A percentile compares a stretch with the other conserved stretches of the same genome.
Evolutionary conservation across 345 rosid genomes (phyloP).

Genomic region (Pelargonium nanum): DNA sequence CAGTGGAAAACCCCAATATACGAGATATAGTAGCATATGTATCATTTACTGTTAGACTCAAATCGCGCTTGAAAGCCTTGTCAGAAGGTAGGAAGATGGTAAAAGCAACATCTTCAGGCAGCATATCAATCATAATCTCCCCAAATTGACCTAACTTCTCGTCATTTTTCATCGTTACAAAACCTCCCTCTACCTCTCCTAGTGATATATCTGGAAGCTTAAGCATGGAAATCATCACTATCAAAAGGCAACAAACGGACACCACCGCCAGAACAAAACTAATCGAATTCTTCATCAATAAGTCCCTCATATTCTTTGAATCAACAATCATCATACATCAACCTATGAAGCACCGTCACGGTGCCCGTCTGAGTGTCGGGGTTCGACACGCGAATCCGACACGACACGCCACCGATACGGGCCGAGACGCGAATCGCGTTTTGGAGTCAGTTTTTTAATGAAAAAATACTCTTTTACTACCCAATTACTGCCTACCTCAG

Average conservation of each 20-base stretch:
- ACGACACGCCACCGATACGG: no score
- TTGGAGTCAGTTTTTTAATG: no score
- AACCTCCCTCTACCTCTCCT: constrained; percentile 10
- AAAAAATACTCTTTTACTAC: no score
- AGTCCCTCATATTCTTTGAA: background rate
- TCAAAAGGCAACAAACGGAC: constrained; percentile 32
- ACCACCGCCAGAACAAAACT: constrained; percentile 31
- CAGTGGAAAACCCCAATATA: constrained; percentile 56
- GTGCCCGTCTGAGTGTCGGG: no score
- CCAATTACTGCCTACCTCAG: no score
- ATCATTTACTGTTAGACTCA: constrained; percentile 28
- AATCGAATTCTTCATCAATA: constrained; percentile 26
- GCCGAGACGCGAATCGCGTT: no score
- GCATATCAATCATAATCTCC: constrained; percentile 70
- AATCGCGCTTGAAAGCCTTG: constrained; percentile 47
- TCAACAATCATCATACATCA: no score
- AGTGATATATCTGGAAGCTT: constrained; percentile 43
- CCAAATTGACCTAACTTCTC: constrained; percentile 45
- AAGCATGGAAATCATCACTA: constrained; percentile 31
- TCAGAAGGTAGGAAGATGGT: constrained; percentile 69
- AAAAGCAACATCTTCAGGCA: constrained; percentile 66
- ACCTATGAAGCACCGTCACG: no score
- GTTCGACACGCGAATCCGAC: no score
- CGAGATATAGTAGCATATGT: constrained; percentile 55
- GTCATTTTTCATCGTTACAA: no score